Percentiles rank a stretch among this genome's conserved stretches.
These are phyloP conservation scores for Kurtzmaniella fragi DNA, from an alignment of 805 yeast genomes.

Conservation along the genomic window DNA sequence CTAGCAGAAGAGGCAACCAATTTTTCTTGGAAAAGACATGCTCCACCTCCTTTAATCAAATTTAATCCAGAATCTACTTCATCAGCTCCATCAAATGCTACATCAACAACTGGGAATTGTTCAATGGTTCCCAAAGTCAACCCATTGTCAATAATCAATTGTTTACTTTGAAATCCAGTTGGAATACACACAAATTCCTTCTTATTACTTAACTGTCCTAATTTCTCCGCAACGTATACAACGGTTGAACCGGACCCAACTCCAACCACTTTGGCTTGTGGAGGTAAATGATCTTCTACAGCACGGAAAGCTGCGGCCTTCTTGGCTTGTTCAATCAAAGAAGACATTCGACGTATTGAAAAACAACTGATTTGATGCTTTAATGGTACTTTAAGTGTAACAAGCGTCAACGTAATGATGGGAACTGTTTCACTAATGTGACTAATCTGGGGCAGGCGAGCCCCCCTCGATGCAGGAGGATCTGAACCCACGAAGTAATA, in stretches of 20 bases:
- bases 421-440: slow-evolving; percentile 1
- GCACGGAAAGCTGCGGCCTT: slow-evolving; percentile 87
- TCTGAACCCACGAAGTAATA: too few relatives aligned
- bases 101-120: slow-evolving; percentile 75
- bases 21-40: slow-evolving; percentile 94
- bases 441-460: not conserved
- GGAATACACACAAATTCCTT: slow-evolving; percentile 73
- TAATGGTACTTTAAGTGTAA: slow-evolving; percentile 24
- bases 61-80: slow-evolving; percentile 81
- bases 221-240: slow-evolving; percentile 91
- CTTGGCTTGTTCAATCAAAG: slow-evolving; percentile 72
- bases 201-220: slow-evolving; percentile 63
- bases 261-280: slow-evolving; percentile 71
- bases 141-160: slow-evolving; percentile 77
- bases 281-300: slow-evolving; percentile 79
- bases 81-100: slow-evolving; percentile 98
- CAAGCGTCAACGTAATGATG: slow-evolving; percentile 3
- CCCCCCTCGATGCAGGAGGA: slow-evolving; percentile 8
- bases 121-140: slow-evolving; percentile 76
- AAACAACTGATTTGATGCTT: slow-evolving; percentile 17
- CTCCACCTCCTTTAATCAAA: slow-evolving; percentile 98
- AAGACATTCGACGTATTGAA: slow-evolving; percentile 7
- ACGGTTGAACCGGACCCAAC: slow-evolving; percentile 98
- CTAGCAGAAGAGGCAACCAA: slow-evolving; percentile 79
- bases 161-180: slow-evolving; percentile 94